These are phyloP conservation scores for Claviceps arundinis DNA, from an alignment of 2,329 filamentous ascomycete species.

Conservation along the genomic window DNA sequence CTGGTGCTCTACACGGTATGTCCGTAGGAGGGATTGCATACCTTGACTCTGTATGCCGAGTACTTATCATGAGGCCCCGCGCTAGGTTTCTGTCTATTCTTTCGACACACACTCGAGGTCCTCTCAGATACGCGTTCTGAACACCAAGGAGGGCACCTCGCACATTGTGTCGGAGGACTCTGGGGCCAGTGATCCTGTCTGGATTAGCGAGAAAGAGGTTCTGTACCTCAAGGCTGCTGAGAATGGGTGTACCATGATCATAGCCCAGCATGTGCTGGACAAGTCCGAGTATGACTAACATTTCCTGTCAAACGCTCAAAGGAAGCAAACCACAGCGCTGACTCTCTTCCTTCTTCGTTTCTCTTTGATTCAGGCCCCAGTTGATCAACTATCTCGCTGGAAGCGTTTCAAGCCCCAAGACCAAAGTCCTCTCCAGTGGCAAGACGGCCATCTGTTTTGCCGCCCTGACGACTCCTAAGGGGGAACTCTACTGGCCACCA, in stretches of 20 bases:
- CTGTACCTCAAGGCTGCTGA: constrained; percentile 39
- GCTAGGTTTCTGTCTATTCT: constrained; percentile 57
- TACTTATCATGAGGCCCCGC: not conserved
- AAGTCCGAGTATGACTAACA: constrained; percentile 22
- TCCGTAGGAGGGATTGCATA: not conserved
- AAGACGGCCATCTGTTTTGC: constrained; percentile 44
- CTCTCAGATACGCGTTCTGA: constrained; percentile 56
- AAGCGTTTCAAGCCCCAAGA: constrained; percentile 45
- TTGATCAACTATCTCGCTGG: constrained; percentile 37
- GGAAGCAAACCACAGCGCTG: not conserved
- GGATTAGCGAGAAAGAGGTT: constrained; percentile 57
- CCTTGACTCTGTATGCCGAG: not conserved
- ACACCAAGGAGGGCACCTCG: constrained; percentile 53
- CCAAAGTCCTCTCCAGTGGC: constrained; percentile 34
- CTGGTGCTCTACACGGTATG: constrained; percentile 50
- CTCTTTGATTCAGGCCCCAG: constrained; percentile 20
- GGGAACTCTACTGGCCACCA: constrained; percentile 54
- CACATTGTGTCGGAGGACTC: constrained; percentile 51
- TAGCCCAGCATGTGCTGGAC: constrained; percentile 23
- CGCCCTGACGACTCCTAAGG: constrained; percentile 53
- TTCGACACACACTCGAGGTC: constrained; percentile 62
- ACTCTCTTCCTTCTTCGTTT: not conserved
- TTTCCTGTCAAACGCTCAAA: not conserved
- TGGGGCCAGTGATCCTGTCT: constrained; percentile 57
- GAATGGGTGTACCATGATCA: constrained; percentile 32